Base-by-base conservation (phyloP, 2,329 filamentous ascomycete species). In the Aspergillus hiratsukae region DNA sequence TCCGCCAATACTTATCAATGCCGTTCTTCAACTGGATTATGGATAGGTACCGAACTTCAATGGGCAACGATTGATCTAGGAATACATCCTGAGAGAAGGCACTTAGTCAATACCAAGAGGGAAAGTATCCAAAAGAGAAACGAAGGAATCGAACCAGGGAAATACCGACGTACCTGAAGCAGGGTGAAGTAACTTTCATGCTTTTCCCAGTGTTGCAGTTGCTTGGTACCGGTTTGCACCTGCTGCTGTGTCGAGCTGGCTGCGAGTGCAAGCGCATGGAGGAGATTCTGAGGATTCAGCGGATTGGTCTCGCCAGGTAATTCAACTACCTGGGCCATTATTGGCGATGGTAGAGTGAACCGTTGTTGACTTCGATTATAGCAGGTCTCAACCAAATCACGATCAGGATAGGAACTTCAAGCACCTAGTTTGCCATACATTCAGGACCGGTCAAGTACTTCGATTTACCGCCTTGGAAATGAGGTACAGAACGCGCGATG, bases 1-100 rank as follows among this genome's bases (percentile, higher is more conserved):
- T 90, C 69, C 94, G 84, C 94, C 94, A 99, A 74, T 91, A 91
- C 70, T 88, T 91, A 71, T 97, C 93, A 73, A 97, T 92, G 54
- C 92, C 94, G 72, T 97, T 97, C 72, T 97, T 97, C 53, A 99
- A 81, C 70, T 96, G 90, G 64, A 97, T 96, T 56, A 97, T 85
- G 54, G 93, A 89, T 10, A 97, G 86, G 68, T 96, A 91, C 59
- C 94, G 89, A 53, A 93, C 83, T 66, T 95, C 87, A 56, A 84
- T 76, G 1, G 90, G 89, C 1, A 95, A 78, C 1, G 85, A 85
- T 59, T 85, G 86, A 76, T 96, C 89, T 61, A 96, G 82, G 71
- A 92, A 97, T 37, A 91, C 83, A 64, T 87, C 83, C 87, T 95
- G 68, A 11, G 58, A 40, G 17, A 35, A 29, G 40, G 59, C 17